phyloP scores from a whole-genome alignment of 768 basidiomycete species.

The Fistulinella prunicolor region DNA sequence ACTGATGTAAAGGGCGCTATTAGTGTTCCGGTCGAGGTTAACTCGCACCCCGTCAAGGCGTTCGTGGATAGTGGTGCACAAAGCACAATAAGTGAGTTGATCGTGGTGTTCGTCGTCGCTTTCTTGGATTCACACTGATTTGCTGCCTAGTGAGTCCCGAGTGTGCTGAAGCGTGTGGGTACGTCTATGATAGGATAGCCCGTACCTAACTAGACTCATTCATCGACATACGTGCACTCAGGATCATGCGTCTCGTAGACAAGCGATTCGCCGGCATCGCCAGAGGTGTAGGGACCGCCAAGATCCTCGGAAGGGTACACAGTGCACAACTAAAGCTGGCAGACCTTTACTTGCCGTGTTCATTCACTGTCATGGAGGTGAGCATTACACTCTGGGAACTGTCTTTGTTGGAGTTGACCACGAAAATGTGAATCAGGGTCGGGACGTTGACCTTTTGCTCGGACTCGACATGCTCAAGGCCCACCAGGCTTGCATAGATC shows the following conservation, averaged over 20 bases:
- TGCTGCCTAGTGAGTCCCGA: slow-evolving; percentile 75
- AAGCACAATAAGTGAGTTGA: slow-evolving; percentile 82
- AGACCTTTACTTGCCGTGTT: slow-evolving; percentile 81
- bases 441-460: slow-evolving; percentile 91
- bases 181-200: slow-evolving; percentile 24
- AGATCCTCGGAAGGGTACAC: slow-evolving; percentile 92
- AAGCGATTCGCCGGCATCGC: slow-evolving; percentile 86
- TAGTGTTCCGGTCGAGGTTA: slow-evolving; percentile 91
- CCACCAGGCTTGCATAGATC: slow-evolving; percentile 94
- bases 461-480: slow-evolving; percentile 99
- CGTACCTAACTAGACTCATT: slow-evolving; percentile 1
- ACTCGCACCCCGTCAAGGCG: slow-evolving; percentile 85
- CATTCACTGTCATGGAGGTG: slow-evolving; percentile 95
- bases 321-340: slow-evolving; percentile 87
- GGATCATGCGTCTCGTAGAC: slow-evolving; percentile 93
- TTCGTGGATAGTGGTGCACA: slow-evolving; percentile 99
- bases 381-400: too few relatives aligned
- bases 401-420: too few relatives aligned
- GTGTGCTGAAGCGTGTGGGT: slow-evolving; percentile 90
- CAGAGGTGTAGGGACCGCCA: slow-evolving; percentile 89
- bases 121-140: background rate
- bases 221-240: slow-evolving; percentile 26
- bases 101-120: background rate
- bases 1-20: slow-evolving; percentile 10
- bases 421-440: slow-evolving; percentile 51